phyloP scores from a whole-genome alignment of 495 filamentous ascomycete species.

The Tirmania nivea region DNA sequence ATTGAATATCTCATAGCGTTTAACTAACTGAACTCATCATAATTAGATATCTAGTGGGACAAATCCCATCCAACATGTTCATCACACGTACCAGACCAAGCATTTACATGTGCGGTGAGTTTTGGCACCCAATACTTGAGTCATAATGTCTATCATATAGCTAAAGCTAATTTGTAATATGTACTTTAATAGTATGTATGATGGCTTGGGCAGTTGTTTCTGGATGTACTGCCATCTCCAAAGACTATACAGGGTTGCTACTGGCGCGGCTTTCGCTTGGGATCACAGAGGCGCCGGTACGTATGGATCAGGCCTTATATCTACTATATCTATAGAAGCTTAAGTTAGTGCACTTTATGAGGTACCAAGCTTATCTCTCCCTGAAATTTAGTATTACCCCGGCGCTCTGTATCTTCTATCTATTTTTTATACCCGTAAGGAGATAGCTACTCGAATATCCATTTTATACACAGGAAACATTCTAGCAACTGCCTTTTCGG shows the following conservation, averaged over 20 bases:
- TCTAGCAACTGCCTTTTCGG: slow-evolving; percentile 26
- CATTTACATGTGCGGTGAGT: slow-evolving; percentile 16
- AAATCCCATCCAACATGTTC: slow-evolving; percentile 24
- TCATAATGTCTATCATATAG: not conserved
- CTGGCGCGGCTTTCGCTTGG: slow-evolving; percentile 24
- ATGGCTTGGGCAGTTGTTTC: slow-evolving; percentile 30
- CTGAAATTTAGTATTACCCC: slow-evolving; percentile 12
- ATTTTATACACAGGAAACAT: slow-evolving; percentile 26
- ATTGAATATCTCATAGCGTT: no score
- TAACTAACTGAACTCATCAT: no score
- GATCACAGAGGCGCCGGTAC: slow-evolving; percentile 24
- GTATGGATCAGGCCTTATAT: not conserved
- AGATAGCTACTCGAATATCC: slow-evolving; percentile 26
- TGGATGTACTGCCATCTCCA: slow-evolving; percentile 24
- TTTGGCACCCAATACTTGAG: slow-evolving; percentile 8
- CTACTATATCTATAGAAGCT: no score
- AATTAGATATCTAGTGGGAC: slow-evolving; percentile 12
- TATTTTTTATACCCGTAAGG: slow-evolving; percentile 31
- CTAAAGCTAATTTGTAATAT: not conserved
- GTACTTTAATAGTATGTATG: slow-evolving; percentile 25
- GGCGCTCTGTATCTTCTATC: slow-evolving; percentile 27
- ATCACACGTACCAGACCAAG: slow-evolving; percentile 23
- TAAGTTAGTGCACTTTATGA: no score
- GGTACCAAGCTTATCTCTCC: not conserved
- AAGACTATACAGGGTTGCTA: slow-evolving; percentile 24